Base-by-base conservation (phyloP, 495 filamentous ascomycete genomes). In the Lophium mytilinum region DNA sequence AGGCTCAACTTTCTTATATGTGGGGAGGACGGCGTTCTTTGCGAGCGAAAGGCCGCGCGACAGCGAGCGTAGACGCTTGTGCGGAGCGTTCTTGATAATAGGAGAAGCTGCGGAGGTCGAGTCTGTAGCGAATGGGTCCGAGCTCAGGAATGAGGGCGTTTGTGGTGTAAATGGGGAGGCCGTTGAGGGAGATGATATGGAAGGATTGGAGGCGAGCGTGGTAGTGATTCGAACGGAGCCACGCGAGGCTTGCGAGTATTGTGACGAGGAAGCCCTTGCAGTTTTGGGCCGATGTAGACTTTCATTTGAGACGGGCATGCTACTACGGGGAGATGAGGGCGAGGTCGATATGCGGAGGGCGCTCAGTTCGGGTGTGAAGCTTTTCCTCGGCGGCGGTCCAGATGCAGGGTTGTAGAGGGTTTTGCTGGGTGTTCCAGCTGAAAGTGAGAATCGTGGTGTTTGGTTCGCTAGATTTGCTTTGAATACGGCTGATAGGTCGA, bases 11-110 rank as follows among this genome's bases (percentile, higher is more conserved):
- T 65, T 65, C 50, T 61, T 65, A 8, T 56, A 56, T 0, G 57
- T 56, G 1, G 62, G 58, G 35, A 46, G 50, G 24, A 65, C 61
- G 8, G 63, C 55, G 11, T 62, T 62, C 40, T 60, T 62, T 18
- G 63, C 63, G 14, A 65, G 52, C 5, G 63, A 65, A n/a, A 65
- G 59, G 30, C 48, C 56, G 33, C 57, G 54, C 8, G 58, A 62
- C 19, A 65, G 62, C 39, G 24, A 43, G 19, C 63, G 63, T 11
- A 65, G 52, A 9, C 63, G 63, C 33, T 57, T 58, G 55, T 65
- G 58, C 1, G 63, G 59, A 8, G 47, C 37, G 8, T 53, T 55
- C 37, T 65, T 61, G 58, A 59, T 58, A 39, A 58, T 58, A 14
- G 63, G 63, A 1, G 63, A 59, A 3, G 55, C 58, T 12, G 58